Conservation (phyloP, 2,329 filamentous ascomycete species). For the Phaeosphaeria sp. region DNA sequence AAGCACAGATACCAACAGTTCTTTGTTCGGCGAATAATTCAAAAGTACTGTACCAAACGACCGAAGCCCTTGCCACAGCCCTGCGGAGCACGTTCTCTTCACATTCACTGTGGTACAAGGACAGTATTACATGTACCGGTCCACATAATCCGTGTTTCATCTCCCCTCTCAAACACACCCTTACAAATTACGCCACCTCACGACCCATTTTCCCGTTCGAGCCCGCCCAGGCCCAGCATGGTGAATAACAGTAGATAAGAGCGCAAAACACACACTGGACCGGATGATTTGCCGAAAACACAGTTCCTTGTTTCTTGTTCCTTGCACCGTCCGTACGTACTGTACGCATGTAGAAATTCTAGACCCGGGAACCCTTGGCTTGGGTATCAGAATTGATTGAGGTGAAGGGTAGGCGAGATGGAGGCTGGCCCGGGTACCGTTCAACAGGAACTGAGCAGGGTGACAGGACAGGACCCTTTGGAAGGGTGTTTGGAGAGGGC, state of each 20-base stretch:
- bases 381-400: not conserved
- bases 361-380: not conserved
- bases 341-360: not conserved
- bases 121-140: not conserved
- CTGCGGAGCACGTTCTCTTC: not conserved
- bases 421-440: not conserved
- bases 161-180: not conserved
- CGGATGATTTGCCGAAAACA: not conserved
- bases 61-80: too few relatives aligned
- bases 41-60: not conserved
- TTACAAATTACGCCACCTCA: not conserved
- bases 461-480: not conserved
- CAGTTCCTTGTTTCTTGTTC: too few relatives aligned
- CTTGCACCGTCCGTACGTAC: not conserved
- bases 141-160: not conserved
- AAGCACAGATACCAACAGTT: not conserved
- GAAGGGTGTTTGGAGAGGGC: not conserved
- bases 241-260: not conserved
- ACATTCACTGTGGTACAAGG: not conserved
- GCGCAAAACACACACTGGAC: too few relatives aligned
- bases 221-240: not conserved
- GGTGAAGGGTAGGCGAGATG: not conserved
- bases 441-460: not conserved
- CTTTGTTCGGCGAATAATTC: not conserved
- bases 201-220: not conserved